Evolutionary conservation across 2,329 filamentous ascomycete genomes (phyloP).

Genomic region (Arthrobotrys musiformis): DNA sequence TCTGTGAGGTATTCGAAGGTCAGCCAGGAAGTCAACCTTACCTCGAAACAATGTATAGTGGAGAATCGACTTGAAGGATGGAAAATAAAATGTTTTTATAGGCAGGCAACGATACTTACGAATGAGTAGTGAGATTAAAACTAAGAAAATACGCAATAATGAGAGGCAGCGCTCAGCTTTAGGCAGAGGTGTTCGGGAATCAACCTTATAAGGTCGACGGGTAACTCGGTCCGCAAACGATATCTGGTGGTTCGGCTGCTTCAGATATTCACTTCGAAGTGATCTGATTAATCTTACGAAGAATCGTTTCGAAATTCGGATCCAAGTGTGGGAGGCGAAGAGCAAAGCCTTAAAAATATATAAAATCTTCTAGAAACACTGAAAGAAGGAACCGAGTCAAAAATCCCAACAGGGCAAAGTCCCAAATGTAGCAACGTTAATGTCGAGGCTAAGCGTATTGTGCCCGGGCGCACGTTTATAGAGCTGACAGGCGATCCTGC

Average conservation of each 20-base stretch:
- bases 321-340: constrained; percentile 41
- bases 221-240: constrained; percentile 31
- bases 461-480: constrained; percentile 49
- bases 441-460: constrained; percentile 55
- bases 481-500: constrained; percentile 56
- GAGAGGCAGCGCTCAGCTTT: constrained; percentile 47
- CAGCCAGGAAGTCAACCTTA: constrained; percentile 55
- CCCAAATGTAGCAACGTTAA: constrained; percentile 55
- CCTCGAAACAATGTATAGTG: constrained; percentile 23
- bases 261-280: constrained; percentile 46
- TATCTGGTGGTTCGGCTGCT: constrained; percentile 6
- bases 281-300: constrained; percentile 21
- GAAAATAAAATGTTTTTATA: constrained; percentile 8
- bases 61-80: neutral
- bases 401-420: constrained; percentile 45
- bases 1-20: constrained; percentile 24
- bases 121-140: constrained; percentile 16
- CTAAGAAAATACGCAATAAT: constrained; percentile 24
- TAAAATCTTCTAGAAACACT: constrained; percentile 55
- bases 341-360: constrained; percentile 53
- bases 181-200: constrained; percentile 23
- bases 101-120: constrained; percentile 43
- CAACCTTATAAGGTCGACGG: constrained; percentile 51
- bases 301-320: constrained; percentile 27
- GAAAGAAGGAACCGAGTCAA: constrained; percentile 24